Base-by-base conservation (phyloP, 1,139 yeast species). In the Diutina pseudorugosa region DNA sequence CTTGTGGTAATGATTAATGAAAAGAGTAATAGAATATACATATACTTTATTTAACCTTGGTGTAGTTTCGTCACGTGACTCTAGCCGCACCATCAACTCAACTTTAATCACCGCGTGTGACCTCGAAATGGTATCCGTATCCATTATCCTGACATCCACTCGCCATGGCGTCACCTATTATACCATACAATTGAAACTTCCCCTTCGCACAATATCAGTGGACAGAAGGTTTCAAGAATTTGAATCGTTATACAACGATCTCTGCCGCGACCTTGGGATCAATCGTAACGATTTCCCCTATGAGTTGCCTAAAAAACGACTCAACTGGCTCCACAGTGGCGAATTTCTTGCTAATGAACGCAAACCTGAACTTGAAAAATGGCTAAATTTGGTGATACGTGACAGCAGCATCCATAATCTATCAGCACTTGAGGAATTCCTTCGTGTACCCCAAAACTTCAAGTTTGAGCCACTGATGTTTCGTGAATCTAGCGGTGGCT, bases 1-100 rank as follows among this genome's bases (percentile, higher is more conserved):
- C 40, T 45, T 45, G 21, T 45, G 49, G 49, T 45, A 45, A 43
- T n/a, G 47, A 43, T 19, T 43, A 12, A 43, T 16, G 47, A 43
- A 14, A 21, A 16, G 1, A 42, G n/a, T 19, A 42, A 20, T 19
- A 30, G 36, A 30, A 30, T 30, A 30, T 30, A 14, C 36, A 30
- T 30, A 30, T 30, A 30, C 36, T 23, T 4, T 23, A 30, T 30
- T 30, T 30, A 12, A 11, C 12, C n/a, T 14, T 3, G n/a, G n/a
- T 30, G n/a, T 11, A 4, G 14, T 14, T 9, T 30, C 36, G n/a
- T 30, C 36, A 30, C 36, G 36, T 30, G 36, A 30, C 12, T 30
- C 36, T 11, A 30, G 6, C 36, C 36, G 36, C 36, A 30, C 36
- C n/a, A 14, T 30, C 3, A 9, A 30, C 8, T 9, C 36, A 30